These are phyloP conservation scores for Eutrema heterophyllum DNA, from an alignment of 345 rosid genomes.

Conservation along the genomic window DNA sequence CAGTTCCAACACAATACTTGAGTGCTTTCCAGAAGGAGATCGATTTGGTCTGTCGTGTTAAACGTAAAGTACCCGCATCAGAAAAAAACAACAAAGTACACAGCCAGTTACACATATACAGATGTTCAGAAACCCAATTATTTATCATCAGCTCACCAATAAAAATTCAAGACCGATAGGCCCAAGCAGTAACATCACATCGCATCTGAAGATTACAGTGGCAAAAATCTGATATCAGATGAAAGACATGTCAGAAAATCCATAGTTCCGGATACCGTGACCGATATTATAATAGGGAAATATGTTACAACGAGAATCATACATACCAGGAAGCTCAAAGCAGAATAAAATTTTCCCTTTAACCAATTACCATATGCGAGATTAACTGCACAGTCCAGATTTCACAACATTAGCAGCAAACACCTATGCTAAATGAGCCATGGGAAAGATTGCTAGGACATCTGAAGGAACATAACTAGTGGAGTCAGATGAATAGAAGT, in stretches of 20 bases:
- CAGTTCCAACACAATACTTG: conserved; percentile 51
- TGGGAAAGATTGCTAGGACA: not conserved
- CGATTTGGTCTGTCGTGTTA: conserved; percentile 60
- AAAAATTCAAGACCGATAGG: conserved; percentile 78
- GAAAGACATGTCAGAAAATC: conserved; percentile 19
- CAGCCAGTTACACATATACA: not conserved
- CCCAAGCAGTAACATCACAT: conserved; percentile 66
- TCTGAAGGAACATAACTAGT: not conserved
- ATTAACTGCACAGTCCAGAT: conserved; percentile 54
- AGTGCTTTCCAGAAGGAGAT: conserved; percentile 63
- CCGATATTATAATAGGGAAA: not conserved
- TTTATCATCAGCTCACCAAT: conserved; percentile 52
- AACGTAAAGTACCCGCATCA: conserved; percentile 25
- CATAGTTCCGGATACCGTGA: conserved; percentile 7
- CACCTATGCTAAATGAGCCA: not conserved
- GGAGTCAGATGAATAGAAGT: conserved; percentile 8
- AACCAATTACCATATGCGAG: conserved; percentile 82
- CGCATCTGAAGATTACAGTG: conserved; percentile 79
- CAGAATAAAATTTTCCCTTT: conserved; percentile 53
- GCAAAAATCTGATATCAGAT: conserved; percentile 56
- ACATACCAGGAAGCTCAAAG: conserved; percentile 79
- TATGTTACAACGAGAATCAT: not conserved
- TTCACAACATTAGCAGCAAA: conserved; percentile 21
- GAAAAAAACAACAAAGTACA: conserved; percentile 23
- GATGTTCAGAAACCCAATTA: not conserved